Percentiles rank a stretch among this genome's conserved stretches.
These are phyloP conservation scores for Collybia mongolica DNA, from an alignment of 768 basidiomycete genomes.

Conservation along the genomic window DNA sequence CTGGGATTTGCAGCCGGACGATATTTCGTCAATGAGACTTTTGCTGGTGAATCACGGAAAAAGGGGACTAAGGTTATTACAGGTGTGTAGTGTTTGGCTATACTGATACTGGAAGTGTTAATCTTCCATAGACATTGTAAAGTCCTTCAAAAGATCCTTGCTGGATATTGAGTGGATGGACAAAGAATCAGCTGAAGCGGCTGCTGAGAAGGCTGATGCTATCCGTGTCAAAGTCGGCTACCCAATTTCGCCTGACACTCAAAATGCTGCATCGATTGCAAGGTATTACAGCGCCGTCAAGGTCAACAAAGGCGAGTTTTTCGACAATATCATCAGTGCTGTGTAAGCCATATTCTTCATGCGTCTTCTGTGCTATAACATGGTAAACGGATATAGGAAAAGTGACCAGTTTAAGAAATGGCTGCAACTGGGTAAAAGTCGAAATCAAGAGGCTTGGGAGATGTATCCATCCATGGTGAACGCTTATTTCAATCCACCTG, in stretches of 20 bases:
- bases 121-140: slow-evolving; percentile 61
- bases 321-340: slow-evolving; percentile 77
- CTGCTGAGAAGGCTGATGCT: slow-evolving; percentile 82
- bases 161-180: slow-evolving; percentile 90
- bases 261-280: slow-evolving; percentile 62
- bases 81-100: slow-evolving; percentile 35
- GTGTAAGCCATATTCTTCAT: slow-evolving; percentile 31
- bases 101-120: background rate
- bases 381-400: slow-evolving; percentile 32
- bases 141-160: slow-evolving; percentile 80
- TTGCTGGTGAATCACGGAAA: slow-evolving; percentile 72
- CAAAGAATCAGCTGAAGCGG: slow-evolving; percentile 71
- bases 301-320: slow-evolving; percentile 69
- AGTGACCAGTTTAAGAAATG: slow-evolving; percentile 69
- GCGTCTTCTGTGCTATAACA: background rate
- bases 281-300: slow-evolving; percentile 74
- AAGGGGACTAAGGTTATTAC: slow-evolving; percentile 84
- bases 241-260: slow-evolving; percentile 84
- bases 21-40: slow-evolving; percentile 85
- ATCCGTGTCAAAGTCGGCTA: slow-evolving; percentile 93
- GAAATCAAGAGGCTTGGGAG: slow-evolving; percentile 79
- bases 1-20: slow-evolving; percentile 90
- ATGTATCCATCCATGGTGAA: slow-evolving; percentile 88
- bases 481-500: slow-evolving; percentile 85
- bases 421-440: slow-evolving; percentile 64